Evolutionary conservation across 208 protist genomes (phyloP), one percentile per base, ranked within the genome.

Genomic region (Ichthyophonus hoferi): DNA sequence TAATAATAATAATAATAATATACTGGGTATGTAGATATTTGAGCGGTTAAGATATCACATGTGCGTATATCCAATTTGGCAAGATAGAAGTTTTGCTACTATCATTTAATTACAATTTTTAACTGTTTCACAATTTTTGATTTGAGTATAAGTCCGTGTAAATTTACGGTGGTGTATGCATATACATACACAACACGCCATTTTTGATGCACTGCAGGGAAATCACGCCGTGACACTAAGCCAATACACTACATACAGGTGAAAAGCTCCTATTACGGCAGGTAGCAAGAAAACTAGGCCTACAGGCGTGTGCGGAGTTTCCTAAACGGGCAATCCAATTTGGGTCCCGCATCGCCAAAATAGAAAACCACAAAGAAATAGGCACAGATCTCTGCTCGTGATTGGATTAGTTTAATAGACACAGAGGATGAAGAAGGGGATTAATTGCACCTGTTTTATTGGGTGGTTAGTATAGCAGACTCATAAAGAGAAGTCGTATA

Each of bases 291-390:
- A 88, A 94, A 40, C 42, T 98, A n/a, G 97, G 97, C 0, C 92
- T 98, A 31, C 58, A 84, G 3, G 90, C 88, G 12, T 94, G 95
- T 38, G 93, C 96, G 34, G 86, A 89, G 31, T 91, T 97, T 79
- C 94, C 97, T 89, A 99, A 99, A 93, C 95, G 97, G 14, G 97
- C 97, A 1, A 98, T 99, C 50, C 97, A 99, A 93, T 99, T 99
- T 87, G 97, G 97, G 83, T 96, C 97, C 1, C 94, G 97, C 34
- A 95, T 98, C 58, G 97, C 97, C 7, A 95, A 98, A 78, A 41
- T 86, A 42, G 79, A 85, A 33, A n/a, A 24, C 3, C 17, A 31
- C 1, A n/a, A 58, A 37, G 78, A 90, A 34, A 85, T 86, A 35
- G 87, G 77, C 67, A 34, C 79, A 24, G 87, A 83, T 67, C 31